Evolutionary conservation across 345 rosid genomes (phyloP).

Genomic region (Euclidium syriacum): DNA sequence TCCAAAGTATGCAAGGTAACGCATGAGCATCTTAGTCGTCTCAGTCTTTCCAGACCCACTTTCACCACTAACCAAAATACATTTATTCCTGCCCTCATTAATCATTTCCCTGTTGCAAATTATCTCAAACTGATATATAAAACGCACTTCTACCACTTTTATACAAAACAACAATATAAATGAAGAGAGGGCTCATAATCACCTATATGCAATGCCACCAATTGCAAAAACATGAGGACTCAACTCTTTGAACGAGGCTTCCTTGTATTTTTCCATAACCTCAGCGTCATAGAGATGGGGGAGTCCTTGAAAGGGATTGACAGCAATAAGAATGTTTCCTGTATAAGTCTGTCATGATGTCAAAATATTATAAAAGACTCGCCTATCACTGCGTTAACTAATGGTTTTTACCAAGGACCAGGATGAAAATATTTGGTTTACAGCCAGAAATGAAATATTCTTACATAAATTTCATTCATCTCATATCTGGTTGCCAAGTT

Average conservation of each 20-base stretch:
- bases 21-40: slow-evolving; percentile 93
- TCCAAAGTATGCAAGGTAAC: slow-evolving; percentile 80
- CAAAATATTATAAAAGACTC: slow-evolving; percentile 39
- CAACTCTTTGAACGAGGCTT: slow-evolving; percentile 43
- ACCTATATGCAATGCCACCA: slow-evolving; percentile 83
- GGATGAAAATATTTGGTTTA: slow-evolving; percentile 11
- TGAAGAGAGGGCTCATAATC: slow-evolving; percentile 3
- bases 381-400: slow-evolving; percentile 21
- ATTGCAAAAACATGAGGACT: slow-evolving; percentile 85
- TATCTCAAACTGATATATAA: slow-evolving; percentile 15
- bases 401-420: slow-evolving; percentile 22
- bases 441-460: slow-evolving; percentile 26
- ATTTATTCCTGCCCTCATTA: slow-evolving; percentile 68
- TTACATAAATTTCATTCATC: slow-evolving; percentile 68
- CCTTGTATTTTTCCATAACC: slow-evolving; percentile 68
- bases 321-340: slow-evolving; percentile 86
- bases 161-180: not conserved
- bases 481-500: slow-evolving; percentile 62
- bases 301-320: slow-evolving; percentile 88
- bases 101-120: slow-evolving; percentile 63
- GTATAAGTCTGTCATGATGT: slow-evolving; percentile 71
- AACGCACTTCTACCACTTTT: slow-evolving; percentile 1
- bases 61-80: slow-evolving; percentile 90
- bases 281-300: slow-evolving; percentile 43
- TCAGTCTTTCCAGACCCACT: slow-evolving; percentile 98